A percentile compares a stretch with the other conserved stretches of the same genome.
Conservation (phyloP, 257 asterid genomes). For the Jasminum sambac region DNA sequence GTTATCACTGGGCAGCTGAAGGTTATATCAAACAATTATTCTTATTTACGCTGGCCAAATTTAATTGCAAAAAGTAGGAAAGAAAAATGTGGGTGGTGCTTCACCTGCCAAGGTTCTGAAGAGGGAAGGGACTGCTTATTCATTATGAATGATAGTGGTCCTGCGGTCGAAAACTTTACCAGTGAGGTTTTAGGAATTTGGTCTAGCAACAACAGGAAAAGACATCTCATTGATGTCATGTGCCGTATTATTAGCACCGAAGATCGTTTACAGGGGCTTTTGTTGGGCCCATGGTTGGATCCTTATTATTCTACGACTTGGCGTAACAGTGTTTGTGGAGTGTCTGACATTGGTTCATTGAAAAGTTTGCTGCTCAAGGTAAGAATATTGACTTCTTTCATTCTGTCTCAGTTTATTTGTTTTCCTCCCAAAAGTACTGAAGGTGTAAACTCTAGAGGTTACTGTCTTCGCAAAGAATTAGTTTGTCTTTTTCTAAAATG, state of each 20-base stretch:
- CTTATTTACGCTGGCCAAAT: constrained; percentile 66
- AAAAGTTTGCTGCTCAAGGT: constrained; percentile 67
- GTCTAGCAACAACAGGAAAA: constrained; percentile 39
- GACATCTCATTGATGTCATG: constrained; percentile 75
- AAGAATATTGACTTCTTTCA: constrained; percentile 21
- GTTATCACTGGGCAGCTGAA: constrained; percentile 64
- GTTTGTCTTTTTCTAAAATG: not conserved
- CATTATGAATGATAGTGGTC: constrained; percentile 45
- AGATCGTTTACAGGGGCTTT: constrained; percentile 84
- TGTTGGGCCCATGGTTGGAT: constrained; percentile 90
- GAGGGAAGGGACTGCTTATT: constrained; percentile 73
- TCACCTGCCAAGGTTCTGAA: constrained; percentile 69
- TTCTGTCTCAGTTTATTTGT: constrained; percentile 10
- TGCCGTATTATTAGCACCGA: constrained; percentile 72
- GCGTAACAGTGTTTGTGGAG: constrained; percentile 59
- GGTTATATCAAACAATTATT: constrained; percentile 55
- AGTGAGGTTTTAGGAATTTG: constrained; percentile 53
- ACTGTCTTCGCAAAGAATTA: not conserved
- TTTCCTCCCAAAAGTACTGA: not conserved
- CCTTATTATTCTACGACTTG: constrained; percentile 66
- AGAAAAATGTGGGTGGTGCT: constrained; percentile 97
- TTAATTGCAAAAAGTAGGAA: constrained; percentile 41
- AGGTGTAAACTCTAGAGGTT: not conserved
- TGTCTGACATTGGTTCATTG: constrained; percentile 42
- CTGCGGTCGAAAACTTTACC: constrained; percentile 52